Percentiles rank a stretch among this genome's conserved stretches.
phyloP scores from a whole-genome alignment of 139 green algal species.

The Mesostigma viride region DNA sequence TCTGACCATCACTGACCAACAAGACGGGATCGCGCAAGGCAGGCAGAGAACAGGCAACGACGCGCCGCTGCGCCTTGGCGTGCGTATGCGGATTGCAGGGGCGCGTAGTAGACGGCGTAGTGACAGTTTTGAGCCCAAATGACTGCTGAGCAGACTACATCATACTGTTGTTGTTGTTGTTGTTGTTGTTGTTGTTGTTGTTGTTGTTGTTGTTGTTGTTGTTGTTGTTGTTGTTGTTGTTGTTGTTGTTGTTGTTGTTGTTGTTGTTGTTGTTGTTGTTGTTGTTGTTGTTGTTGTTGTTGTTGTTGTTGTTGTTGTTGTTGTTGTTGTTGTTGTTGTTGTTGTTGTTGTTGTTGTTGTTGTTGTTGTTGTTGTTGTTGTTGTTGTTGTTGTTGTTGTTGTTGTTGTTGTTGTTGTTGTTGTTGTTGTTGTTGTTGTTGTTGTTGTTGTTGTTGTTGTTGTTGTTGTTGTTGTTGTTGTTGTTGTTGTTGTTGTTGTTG shows the following conservation, averaged over 20 bases:
- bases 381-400: slow-evolving; percentile 3
- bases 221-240: neutral
- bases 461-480: neutral
- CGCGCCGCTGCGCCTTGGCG: too few species aligned
- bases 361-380: neutral
- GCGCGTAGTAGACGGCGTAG: too few species aligned
- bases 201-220: neutral
- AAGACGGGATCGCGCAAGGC: too few species aligned
- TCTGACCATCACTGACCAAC: too few species aligned
- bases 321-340: neutral
- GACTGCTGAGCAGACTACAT: too few species aligned
- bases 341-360: neutral
- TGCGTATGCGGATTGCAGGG: too few species aligned
- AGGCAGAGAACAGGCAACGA: too few species aligned
- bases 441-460: neutral
- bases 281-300: neutral
- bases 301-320: neutral
- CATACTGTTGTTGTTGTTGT: slow-evolving; percentile 2
- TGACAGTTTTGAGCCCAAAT: too few species aligned
- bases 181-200: slow-evolving; percentile 4
- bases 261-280: neutral
- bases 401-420: slow-evolving; percentile 2
- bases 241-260: neutral
- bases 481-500: slow-evolving; percentile 1
- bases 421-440: neutral